Conservation (phyloP, 1,284 basidiomycete genomes). For the Fomitopsis pinicola region DNA sequence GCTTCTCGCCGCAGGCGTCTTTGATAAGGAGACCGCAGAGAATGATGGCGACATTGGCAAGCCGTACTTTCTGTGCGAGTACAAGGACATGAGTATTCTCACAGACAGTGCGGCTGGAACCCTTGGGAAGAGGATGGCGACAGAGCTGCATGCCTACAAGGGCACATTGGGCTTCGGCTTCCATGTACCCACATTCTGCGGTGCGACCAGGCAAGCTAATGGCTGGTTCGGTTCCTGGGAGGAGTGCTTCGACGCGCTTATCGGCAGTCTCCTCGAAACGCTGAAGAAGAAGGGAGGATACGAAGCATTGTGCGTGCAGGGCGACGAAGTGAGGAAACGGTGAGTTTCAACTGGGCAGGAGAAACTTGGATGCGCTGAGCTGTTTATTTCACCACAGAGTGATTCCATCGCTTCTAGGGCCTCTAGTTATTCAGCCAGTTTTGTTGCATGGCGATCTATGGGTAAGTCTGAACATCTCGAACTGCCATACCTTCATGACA, state of each 20-base stretch:
- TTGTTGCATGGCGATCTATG: conserved; percentile 86
- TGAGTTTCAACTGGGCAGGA: conserved; percentile 28
- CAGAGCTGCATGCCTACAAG: conserved; percentile 56
- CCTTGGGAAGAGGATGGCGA: conserved; percentile 62
- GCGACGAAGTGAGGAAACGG: conserved; percentile 53
- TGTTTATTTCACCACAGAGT: conserved; percentile 43
- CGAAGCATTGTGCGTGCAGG: conserved; percentile 47
- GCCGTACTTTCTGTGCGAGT: conserved; percentile 74
- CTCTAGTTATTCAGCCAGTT: conserved; percentile 64
- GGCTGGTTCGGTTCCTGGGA: conserved; percentile 76
- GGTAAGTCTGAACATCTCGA: conserved; percentile 41
- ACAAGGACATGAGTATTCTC: conserved; percentile 56
- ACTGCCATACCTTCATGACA: background rate
- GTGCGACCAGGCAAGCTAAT: conserved; percentile 72
- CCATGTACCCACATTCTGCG: conserved; percentile 75
- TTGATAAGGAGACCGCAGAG: conserved; percentile 28
- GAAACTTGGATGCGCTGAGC: background rate
- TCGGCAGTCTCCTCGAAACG: conserved; percentile 58
- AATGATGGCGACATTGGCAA: conserved; percentile 31
- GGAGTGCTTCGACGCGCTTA: conserved; percentile 64
- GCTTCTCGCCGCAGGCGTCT: conserved; percentile 49
- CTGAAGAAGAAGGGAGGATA: conserved; percentile 44
- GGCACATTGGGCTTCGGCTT: conserved; percentile 70
- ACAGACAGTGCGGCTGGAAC: conserved; percentile 40
- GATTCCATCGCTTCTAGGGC: conserved; percentile 68